Base-by-base conservation (phyloP, 2,329 filamentous ascomycete species). In the Sarocladiaceae sp. region DNA sequence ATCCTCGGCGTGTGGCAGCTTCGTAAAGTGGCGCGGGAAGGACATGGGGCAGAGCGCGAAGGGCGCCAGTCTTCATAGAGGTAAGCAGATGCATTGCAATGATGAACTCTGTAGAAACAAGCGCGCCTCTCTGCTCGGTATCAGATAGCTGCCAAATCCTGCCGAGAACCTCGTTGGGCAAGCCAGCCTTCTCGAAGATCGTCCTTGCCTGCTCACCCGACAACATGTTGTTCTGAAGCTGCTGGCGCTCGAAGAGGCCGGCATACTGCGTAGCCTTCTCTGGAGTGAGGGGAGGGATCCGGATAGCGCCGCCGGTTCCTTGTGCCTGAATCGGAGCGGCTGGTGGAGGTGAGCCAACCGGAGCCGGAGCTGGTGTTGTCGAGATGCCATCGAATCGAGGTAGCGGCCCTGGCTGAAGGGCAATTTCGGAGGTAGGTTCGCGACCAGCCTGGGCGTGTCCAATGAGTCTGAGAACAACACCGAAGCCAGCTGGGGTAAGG, bases 11-110 rank as follows among this genome's bases (percentile, higher is more conserved):
- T 40, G 86, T 81, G 7, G 93, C 93, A 35, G 90, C 91, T 58
- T 98, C 93, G 58, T 94, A 95, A 4, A 98, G 71, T 10, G 84
- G 86, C 11, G 87, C 81, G 5, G 93, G 93, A 2, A 98, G 76
- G 20, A 85, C 79, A 48, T 72, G 84, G 2, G 93, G 93, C 46
- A 97, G 73, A 16, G 78, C 81, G 51, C 88, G 82, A 62, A 98
- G 76, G 23, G 82, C 74, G 18, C 89, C 86, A 11, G 82, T 85
- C 71, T 95, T 95, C 67, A 88, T 88, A 11, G 89, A 95, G 12
- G 88, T 91, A 50, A 98, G 74, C 48, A 98, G 72, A 63, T 98
- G 93, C 93, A 98, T 98, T 35, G 93, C 93, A 58, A 98, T 94
- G 59, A 95, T 86, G 61, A 98, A 98, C 57, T 97, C 93, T 12